A percentile compares a stretch with the other conserved stretches of the same genome.
Evolutionary conservation across 257 asterid species (phyloP).

Genomic region (Solanum lignicaule): DNA sequence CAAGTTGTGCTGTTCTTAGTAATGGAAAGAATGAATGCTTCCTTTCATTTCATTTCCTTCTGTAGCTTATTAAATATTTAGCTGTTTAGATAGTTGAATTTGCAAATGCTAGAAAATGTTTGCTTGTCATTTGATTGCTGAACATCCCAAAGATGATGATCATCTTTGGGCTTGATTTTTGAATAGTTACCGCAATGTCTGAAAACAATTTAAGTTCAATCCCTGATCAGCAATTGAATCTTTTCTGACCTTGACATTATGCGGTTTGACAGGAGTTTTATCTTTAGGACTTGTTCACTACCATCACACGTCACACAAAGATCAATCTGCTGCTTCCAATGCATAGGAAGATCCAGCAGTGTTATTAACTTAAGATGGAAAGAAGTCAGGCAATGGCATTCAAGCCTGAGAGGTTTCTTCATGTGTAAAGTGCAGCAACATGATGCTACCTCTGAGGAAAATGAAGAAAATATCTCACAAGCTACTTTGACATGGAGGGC

Average conservation of each 20-base stretch:
- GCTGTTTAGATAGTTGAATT: neutral
- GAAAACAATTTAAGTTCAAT: neutral
- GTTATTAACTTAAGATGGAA: constrained; percentile 5
- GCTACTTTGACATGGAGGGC: constrained; percentile 87
- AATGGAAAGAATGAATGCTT: neutral
- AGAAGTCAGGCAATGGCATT: neutral
- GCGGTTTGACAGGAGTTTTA: neutral
- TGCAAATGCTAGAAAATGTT: neutral
- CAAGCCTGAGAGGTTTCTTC: constrained; percentile 4
- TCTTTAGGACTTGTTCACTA: constrained; percentile 18
- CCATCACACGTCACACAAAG: constrained; percentile 11
- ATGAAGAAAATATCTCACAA: constrained; percentile 31
- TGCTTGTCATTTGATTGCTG: neutral
- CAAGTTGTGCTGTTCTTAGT: neutral
- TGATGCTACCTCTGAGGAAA: constrained; percentile 13
- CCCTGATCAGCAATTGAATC: neutral
- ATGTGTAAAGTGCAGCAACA: constrained; percentile 21
- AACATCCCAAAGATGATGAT: neutral
- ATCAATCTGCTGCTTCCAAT: constrained; percentile 10
- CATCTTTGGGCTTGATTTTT: neutral
- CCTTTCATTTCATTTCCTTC: neutral
- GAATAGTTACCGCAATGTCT: neutral
- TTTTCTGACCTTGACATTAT: neutral
- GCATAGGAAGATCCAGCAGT: constrained; percentile 1
- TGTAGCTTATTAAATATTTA: neutral